Evolutionary conservation across 768 basidiomycete genomes (phyloP).

Genomic region (Trametes maxima): DNA sequence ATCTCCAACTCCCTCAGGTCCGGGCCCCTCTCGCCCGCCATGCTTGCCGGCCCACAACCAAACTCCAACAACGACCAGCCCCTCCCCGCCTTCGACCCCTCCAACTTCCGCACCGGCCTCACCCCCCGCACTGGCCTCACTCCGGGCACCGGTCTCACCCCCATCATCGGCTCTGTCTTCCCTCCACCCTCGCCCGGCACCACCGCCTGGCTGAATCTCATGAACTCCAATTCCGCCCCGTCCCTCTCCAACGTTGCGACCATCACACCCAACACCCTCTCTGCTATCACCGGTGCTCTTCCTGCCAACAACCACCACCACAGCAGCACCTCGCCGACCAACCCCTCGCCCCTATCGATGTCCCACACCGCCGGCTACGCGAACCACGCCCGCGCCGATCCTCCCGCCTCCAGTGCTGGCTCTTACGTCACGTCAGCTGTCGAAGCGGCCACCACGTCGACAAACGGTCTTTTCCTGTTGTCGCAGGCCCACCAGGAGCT

Average conservation of each 20-base stretch:
- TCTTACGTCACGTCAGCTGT: slow-evolving; percentile 45
- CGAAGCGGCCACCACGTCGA: slow-evolving; percentile 69
- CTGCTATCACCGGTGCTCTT: slow-evolving; percentile 79
- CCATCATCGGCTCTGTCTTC: slow-evolving; percentile 60
- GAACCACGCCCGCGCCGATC: slow-evolving; percentile 18
- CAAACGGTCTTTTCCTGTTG: slow-evolving; percentile 92
- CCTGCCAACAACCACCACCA: slow-evolving; percentile 56
- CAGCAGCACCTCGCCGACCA: slow-evolving; percentile 66
- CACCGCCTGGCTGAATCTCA: slow-evolving; percentile 90
- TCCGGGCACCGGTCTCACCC: slow-evolving; percentile 83
- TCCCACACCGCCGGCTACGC: slow-evolving; percentile 30
- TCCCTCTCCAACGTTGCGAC: slow-evolving; percentile 37
- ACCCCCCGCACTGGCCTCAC: slow-evolving; percentile 87
- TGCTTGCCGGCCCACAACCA: slow-evolving; percentile 84
- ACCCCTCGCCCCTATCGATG: slow-evolving; percentile 40
- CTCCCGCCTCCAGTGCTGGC: slow-evolving; percentile 6
- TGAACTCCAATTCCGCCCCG: slow-evolving; percentile 56
- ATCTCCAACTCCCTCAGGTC: slow-evolving; percentile 81
- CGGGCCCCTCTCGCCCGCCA: slow-evolving; percentile 93
- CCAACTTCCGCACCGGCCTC: slow-evolving; percentile 80
- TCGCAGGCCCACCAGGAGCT: slow-evolving; percentile 96
- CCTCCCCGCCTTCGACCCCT: slow-evolving; percentile 63
- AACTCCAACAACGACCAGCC: slow-evolving; percentile 41
- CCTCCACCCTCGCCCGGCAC: slow-evolving; percentile 88
- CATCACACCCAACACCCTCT: slow-evolving; percentile 71